These are phyloP conservation scores for Trichoderma sp. DNA, from an alignment of 2,329 filamentous ascomycete species.

Conservation along the genomic window DNA sequence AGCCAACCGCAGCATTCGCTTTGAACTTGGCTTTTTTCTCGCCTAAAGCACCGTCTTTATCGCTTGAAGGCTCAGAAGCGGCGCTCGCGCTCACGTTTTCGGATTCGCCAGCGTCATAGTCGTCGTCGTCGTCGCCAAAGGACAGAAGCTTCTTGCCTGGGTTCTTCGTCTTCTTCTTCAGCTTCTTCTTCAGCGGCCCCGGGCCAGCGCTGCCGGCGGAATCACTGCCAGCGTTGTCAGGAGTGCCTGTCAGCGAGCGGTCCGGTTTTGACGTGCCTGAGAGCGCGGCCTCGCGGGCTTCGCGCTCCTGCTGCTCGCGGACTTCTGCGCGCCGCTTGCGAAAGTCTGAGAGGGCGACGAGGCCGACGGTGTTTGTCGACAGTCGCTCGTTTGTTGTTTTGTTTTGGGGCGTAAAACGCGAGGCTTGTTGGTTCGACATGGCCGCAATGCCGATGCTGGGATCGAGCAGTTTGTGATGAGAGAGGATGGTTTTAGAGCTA, in stretches of 20 bases:
- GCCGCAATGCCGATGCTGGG: not conserved
- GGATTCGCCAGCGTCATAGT: conserved; percentile 60
- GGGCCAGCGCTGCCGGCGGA: conserved; percentile 25
- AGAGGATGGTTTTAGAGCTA: not conserved
- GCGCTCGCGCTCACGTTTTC: conserved; percentile 23
- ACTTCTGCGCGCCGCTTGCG: conserved; percentile 93
- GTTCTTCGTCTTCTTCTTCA: conserved; percentile 41
- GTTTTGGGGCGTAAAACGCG: conserved; percentile 72
- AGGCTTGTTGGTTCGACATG: conserved; percentile 30
- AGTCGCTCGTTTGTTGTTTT: conserved; percentile 76
- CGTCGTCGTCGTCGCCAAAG: conserved; percentile 63
- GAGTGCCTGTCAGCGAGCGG: conserved; percentile 47
- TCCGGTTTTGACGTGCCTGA: conserved; percentile 47
- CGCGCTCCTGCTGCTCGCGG: conserved; percentile 84
- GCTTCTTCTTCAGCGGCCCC: conserved; percentile 28
- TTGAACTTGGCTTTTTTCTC: conserved; percentile 50
- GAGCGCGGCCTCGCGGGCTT: conserved; percentile 63
- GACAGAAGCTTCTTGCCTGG: conserved; percentile 51
- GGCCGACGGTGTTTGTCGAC: conserved; percentile 82
- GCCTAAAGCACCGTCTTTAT: conserved; percentile 18
- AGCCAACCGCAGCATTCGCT: conserved; percentile 58
- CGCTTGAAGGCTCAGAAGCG: conserved; percentile 21
- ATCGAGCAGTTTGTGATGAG: conserved; percentile 27
- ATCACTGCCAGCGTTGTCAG: conserved; percentile 42
- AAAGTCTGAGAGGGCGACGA: conserved; percentile 89